Base-by-base conservation (phyloP, 148 eudicot genomes). In the Diospyros kaki region DNA sequence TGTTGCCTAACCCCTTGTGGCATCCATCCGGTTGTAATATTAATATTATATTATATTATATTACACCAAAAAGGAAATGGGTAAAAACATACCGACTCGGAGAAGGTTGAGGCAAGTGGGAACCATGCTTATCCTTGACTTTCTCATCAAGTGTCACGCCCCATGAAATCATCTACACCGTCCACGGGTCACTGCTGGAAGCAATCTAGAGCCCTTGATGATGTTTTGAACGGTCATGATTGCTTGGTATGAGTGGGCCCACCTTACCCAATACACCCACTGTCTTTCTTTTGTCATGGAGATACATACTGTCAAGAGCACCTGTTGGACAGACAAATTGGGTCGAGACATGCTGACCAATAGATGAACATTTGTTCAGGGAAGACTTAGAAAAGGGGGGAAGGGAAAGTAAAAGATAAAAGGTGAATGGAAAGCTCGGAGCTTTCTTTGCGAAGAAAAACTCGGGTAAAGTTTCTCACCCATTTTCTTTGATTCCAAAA, bases 71-170 rank as follows among this genome's bases (percentile, higher is more conserved):
- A 17, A n/a, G n/a, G 0, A 15, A 17, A n/a, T 51, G 12, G 4
- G 2, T 17, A 18, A 17, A 67, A n/a, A 13, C 1, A 17, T 12
- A 66, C 15, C 44, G 7, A 0, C 18, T 14, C 4, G 8, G 7
- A 40, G 1, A 41, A 65, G 48, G 41, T 6, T 72, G 10, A 5
- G 1, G 17, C 12, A 9, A 58, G 52, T 17, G 75, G 54, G 46
- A 15, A 18, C 3, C 55, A 2, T 44, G 66, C 75, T 18, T 18
- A 72, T 66, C 52, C 28, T 72, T 72, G 75, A 72, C 64, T 43
- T 58, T 17, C 3, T 71, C n/a, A 17, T 58, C 75, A 6, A 44
- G 11, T 54, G 42, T 59, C 75, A 72, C 55, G 66, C 17, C 45
- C 74, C 55, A 45, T 15, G 11, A 15, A 14, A 53, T 55, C 50